Percentiles rank a stretch among this genome's conserved stretches.
Conservation (phyloP, 495 filamentous ascomycete genomes). For the Lophiostoma macrostomum region DNA sequence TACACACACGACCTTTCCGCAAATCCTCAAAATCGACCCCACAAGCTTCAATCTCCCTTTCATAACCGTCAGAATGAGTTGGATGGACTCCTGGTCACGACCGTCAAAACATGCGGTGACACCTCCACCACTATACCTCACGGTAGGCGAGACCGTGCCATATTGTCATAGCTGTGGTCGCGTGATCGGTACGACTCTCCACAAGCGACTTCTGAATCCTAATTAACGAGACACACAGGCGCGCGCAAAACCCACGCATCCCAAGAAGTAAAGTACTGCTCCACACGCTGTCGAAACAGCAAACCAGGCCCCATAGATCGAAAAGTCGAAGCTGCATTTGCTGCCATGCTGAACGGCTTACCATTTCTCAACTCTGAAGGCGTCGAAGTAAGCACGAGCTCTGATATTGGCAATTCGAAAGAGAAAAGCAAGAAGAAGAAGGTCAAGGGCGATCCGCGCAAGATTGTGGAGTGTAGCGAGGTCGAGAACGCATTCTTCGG, state of each 20-base stretch:
- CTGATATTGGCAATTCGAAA: slow-evolving; percentile 15
- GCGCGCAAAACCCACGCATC: slow-evolving; percentile 25
- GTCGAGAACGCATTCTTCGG: slow-evolving; percentile 42
- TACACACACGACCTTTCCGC: too few species aligned
- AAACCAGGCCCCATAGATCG: slow-evolving; percentile 34
- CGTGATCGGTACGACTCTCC: slow-evolving; percentile 36
- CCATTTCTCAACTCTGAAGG: too few species aligned
- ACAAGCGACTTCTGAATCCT: too few species aligned
- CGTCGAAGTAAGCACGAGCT: too few species aligned
- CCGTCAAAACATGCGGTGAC: slow-evolving; percentile 40
- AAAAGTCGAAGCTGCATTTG: slow-evolving; percentile 32
- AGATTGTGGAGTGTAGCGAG: slow-evolving; percentile 31
- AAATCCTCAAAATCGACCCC: too few species aligned
- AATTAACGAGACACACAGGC: slow-evolving; percentile 3
- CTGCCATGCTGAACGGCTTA: slow-evolving; percentile 33
- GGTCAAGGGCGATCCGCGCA: slow-evolving; percentile 36
- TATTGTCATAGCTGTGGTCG: slow-evolving; percentile 47
- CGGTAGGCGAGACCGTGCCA: slow-evolving; percentile 33
- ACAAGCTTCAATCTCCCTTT: background rate
- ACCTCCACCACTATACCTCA: slow-evolving; percentile 44
- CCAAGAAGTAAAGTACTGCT: slow-evolving; percentile 38
- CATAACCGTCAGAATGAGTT: slow-evolving; percentile 39
- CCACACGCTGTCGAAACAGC: slow-evolving; percentile 30
- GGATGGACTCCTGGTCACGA: slow-evolving; percentile 45
- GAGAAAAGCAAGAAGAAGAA: slow-evolving; percentile 27